Base-by-base conservation (phyloP, 495 filamentous ascomycete species). In the Penicillium arizonense region DNA sequence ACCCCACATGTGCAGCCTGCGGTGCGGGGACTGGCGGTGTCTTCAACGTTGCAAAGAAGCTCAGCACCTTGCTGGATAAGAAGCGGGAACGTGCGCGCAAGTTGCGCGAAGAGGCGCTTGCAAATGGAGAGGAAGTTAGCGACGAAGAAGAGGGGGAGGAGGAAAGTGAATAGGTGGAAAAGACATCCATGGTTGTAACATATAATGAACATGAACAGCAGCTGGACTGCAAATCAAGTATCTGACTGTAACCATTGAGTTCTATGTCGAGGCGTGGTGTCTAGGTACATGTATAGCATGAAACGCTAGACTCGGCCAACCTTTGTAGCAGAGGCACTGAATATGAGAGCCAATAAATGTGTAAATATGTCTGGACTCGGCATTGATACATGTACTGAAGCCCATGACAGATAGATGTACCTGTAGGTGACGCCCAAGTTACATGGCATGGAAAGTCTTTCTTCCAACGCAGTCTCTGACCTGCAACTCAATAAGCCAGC, bases 41-140 rank as follows among this genome's bases (percentile, higher is more conserved):
- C 1, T 98, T 96, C 59, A 96, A 96, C 68, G 80, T 79, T 7
- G 91, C 94, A 9, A 96, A 91, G 78, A 86, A 84, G 53, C 62
- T 98, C 51, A 85, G 85, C 64, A 87, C 86, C 58, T 63, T 97
- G 54, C 64, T 97, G 46, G 89, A 94, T 1, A 90, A 84, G 78
- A 97, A 97, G 73, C 80, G 80, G 57, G 85, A 88, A 50, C 77
- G 84, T 45, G 86, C 81, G 46, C 81, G 77, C 33, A 87, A 77
- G 68, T 81, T 77, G 56, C 81, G 82, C 50, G 83, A 87, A 61
- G 80, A 87, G 68, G 90, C 87, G 10, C 82, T 82, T 30, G 89
- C 85, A 36, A 79, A 82, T 14, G 88, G 87, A 1, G 85, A 87
- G 66, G 85, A 89, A 33, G 77, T 84, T 24, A 82, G 79, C 52